Conservation (phyloP, 1,284 basidiomycete genomes). For the Flammula alnicola region DNA sequence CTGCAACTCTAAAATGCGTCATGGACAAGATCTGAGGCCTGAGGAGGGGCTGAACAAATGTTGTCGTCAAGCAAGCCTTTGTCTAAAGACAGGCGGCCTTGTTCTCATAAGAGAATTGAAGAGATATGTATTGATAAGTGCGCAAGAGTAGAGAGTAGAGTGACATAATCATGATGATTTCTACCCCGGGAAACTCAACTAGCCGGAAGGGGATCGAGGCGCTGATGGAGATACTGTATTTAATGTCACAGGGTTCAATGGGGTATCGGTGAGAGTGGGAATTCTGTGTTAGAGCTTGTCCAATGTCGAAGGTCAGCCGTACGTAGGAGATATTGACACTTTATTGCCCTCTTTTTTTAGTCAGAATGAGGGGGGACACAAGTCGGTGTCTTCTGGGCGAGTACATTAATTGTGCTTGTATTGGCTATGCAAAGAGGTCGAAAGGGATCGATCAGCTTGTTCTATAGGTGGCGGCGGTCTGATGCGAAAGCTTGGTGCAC, state of each 20-base stretch:
- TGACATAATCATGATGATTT: slow-evolving; percentile 11
- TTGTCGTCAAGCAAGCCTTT: slow-evolving; percentile 10
- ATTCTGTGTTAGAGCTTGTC: not conserved
- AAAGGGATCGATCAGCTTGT: slow-evolving; percentile 1
- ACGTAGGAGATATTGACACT: not conserved
- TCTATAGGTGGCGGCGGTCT: slow-evolving; percentile 15
- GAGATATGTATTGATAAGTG: slow-evolving; percentile 1
- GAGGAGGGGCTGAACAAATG: not conserved
- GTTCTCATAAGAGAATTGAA: slow-evolving; percentile 11
- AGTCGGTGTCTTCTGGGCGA: slow-evolving; percentile 2
- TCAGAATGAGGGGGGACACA: too few species aligned
- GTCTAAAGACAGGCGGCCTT: slow-evolving; percentile 11
- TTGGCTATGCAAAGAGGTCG: not conserved
- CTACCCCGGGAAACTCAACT: slow-evolving; percentile 11
- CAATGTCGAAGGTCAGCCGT: not conserved
- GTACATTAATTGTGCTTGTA: slow-evolving; percentile 1
- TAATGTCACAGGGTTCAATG: too few species aligned
- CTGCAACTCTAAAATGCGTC: slow-evolving; percentile 11
- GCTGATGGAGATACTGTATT: slow-evolving; percentile 19
- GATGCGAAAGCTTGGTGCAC: slow-evolving; percentile 14
- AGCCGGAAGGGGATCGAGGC: slow-evolving; percentile 16
- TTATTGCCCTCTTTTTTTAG: too few species aligned
- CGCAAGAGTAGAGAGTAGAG: slow-evolving; percentile 3
- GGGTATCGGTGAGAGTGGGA: slow-evolving; percentile 30
- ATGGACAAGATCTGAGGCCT: not conserved